Conservation (phyloP, 2,329 filamentous ascomycete genomes). For the Fusarium abutilonis region DNA sequence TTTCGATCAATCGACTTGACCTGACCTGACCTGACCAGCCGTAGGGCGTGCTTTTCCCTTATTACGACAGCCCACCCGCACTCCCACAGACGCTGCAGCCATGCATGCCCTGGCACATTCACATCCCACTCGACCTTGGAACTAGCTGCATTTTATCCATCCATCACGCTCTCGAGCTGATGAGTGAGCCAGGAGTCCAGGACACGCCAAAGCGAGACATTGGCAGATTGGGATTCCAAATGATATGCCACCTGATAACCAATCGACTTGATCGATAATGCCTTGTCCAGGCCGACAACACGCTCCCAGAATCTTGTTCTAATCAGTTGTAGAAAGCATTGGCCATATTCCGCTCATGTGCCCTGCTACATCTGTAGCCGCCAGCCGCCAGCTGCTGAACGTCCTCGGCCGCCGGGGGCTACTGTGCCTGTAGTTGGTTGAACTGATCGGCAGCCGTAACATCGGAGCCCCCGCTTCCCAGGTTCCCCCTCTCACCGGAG, state of each 20-base stretch:
- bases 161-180: constrained; percentile 20
- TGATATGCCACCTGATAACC: constrained; percentile 26
- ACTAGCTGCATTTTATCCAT: constrained; percentile 31
- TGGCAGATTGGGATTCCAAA: constrained; percentile 10
- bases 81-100: constrained; percentile 30
- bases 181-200: neutral
- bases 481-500: constrained; percentile 29
- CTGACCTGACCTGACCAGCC: too few species aligned
- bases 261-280: neutral
- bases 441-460: constrained; percentile 33
- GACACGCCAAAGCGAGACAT: constrained; percentile 9
- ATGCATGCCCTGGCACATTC: constrained; percentile 27
- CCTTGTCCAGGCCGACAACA: constrained; percentile 6
- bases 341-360: constrained; percentile 1
- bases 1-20: constrained; percentile 8
- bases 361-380: neutral
- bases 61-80: constrained; percentile 23
- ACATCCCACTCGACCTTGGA: constrained; percentile 36
- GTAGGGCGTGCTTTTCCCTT: neutral
- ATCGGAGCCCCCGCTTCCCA: constrained; percentile 34
- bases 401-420: constrained; percentile 15
- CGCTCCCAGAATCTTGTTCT: neutral
- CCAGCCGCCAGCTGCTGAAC: constrained; percentile 14
- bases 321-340: neutral
- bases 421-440: constrained; percentile 18